phyloP scores from a whole-genome alignment of 2,329 filamentous ascomycete genomes.

The Apiospora phragmitis region DNA sequence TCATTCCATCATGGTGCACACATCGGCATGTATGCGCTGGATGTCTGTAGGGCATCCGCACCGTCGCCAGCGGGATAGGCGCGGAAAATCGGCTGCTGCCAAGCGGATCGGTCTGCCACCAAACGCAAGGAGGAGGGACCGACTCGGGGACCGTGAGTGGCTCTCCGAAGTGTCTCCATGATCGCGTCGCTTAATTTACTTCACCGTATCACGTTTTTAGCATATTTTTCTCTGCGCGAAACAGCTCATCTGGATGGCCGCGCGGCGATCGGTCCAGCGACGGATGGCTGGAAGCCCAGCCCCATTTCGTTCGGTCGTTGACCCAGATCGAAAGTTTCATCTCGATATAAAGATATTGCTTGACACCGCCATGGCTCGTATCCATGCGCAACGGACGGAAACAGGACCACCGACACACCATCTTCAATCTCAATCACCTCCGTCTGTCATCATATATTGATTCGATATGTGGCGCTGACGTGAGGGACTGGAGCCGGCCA shows the following conservation, averaged over 20 bases:
- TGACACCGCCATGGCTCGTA: conserved; percentile 1
- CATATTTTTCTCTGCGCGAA: background rate
- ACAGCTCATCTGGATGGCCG: background rate
- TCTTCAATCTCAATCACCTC: background rate
- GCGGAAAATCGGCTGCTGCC: background rate
- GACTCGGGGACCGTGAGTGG: background rate
- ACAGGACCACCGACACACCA: background rate
- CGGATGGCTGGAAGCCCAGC: background rate
- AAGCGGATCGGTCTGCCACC: background rate
- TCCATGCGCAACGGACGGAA: background rate
- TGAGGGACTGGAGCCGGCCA: background rate
- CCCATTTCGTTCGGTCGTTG: background rate
- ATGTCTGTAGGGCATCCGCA: background rate
- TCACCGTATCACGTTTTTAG: background rate
- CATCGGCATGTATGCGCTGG: background rate
- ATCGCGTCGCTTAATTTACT: background rate
- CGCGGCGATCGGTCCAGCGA: background rate
- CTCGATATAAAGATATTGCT: conserved; percentile 1
- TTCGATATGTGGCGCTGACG: background rate
- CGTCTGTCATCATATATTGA: background rate
- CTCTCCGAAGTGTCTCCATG: background rate
- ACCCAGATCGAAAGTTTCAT: conserved; percentile 7
- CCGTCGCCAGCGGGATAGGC: conserved; percentile 1
- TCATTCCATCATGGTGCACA: background rate
- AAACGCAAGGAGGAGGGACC: background rate